Percentiles rank a stretch among this genome's conserved stretches.
Conservation (phyloP, 768 basidiomycete species). For the Daedaleopsis sinensis region DNA sequence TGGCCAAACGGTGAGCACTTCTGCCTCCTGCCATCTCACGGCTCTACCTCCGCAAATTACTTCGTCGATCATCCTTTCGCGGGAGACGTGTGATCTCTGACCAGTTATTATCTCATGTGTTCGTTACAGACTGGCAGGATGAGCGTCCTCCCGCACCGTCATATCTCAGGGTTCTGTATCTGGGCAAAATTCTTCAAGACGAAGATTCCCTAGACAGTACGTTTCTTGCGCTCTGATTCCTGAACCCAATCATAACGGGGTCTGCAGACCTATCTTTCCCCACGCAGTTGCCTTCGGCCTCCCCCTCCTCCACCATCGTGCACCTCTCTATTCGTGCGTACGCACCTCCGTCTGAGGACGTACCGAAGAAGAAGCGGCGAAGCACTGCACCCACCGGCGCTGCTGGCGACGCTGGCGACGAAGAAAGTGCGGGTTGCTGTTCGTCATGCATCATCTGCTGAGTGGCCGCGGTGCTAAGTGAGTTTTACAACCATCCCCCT, state of each 20-base stretch:
- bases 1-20: slow-evolving; percentile 70
- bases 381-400: slow-evolving; percentile 23
- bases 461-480: slow-evolving; percentile 6
- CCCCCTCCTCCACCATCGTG: slow-evolving; percentile 59
- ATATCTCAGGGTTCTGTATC: slow-evolving; percentile 73
- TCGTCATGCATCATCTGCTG: slow-evolving; percentile 44
- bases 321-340: slow-evolving; percentile 74
- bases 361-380: slow-evolving; percentile 52
- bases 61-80: neutral
- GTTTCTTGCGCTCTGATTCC: slow-evolving; percentile 27
- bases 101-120: slow-evolving; percentile 8
- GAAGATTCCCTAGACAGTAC: slow-evolving; percentile 74
- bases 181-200: slow-evolving; percentile 83
- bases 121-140: slow-evolving; percentile 68
- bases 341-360: slow-evolving; percentile 52
- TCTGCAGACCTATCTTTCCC: slow-evolving; percentile 35
- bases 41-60: neutral
- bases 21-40: neutral
- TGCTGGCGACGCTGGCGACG: slow-evolving; percentile 24
- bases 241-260: slow-evolving; percentile 6
- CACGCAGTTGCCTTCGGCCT: slow-evolving; percentile 32
- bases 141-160: slow-evolving; percentile 78
- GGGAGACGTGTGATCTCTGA: neutral
- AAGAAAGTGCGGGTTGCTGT: slow-evolving; percentile 37
- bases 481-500: neutral